Conservation (phyloP, 164 flowering plant species). For the Nelumbo lutea region DNA sequence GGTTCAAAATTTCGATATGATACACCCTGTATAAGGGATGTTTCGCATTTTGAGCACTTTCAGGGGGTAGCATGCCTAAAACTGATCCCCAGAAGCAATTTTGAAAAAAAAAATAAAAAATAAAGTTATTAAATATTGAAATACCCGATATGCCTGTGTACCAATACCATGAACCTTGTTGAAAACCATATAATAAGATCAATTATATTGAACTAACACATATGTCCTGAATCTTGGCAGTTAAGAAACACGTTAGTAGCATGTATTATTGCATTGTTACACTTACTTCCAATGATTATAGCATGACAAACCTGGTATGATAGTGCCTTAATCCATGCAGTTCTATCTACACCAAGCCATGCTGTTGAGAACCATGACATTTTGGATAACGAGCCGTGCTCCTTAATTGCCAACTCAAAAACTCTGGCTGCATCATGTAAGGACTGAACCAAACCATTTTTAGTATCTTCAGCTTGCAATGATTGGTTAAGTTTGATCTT, state of each 20-base stretch:
- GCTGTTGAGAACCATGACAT: constrained; percentile 76
- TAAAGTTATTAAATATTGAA: too few relatives aligned
- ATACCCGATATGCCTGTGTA: too few relatives aligned
- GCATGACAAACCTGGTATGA: constrained; percentile 74
- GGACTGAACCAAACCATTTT: constrained; percentile 68
- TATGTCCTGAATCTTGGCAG: background rate
- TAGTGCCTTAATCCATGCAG: constrained; percentile 79
- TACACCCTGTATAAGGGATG: too few relatives aligned
- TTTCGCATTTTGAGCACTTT: too few relatives aligned
- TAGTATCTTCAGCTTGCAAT: constrained; percentile 52
- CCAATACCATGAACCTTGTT: too few relatives aligned
- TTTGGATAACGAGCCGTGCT: constrained; percentile 39
- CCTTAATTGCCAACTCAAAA: constrained; percentile 82
- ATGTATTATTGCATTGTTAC: background rate
- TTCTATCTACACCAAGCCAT: constrained; percentile 87
- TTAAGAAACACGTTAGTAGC: background rate
- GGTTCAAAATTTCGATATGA: too few relatives aligned
- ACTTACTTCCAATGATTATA: background rate
- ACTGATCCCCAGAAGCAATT: too few relatives aligned
- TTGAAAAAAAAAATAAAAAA: too few relatives aligned
- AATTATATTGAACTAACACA: too few relatives aligned
- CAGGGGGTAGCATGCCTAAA: too few relatives aligned
- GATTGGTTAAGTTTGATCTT: constrained; percentile 60
- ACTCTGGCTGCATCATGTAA: constrained; percentile 91
- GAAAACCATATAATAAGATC: too few relatives aligned